phyloP scores from a whole-genome alignment of 306 rosid genomes.

The Lathyrus sativus region DNA sequence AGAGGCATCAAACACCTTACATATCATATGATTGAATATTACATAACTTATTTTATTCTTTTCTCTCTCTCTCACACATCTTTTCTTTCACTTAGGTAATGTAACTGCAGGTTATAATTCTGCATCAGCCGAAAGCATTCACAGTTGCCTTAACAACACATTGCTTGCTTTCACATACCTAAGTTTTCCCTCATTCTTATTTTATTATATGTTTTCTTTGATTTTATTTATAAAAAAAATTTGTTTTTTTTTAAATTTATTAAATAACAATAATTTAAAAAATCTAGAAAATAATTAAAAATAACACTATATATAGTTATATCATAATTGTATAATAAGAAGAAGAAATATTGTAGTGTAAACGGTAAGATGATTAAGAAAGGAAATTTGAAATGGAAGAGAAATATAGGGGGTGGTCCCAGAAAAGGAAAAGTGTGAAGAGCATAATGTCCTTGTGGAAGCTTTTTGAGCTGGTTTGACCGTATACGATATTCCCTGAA shows the following conservation, averaged over 20 bases:
- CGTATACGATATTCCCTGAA: conserved; percentile 61
- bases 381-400: conserved; percentile 18
- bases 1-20: conserved; percentile 53
- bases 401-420: conserved; percentile 42
- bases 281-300: too few species aligned
- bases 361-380: too few species aligned
- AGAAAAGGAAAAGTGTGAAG: conserved; percentile 33
- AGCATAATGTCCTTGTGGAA: conserved; percentile 54
- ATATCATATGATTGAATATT: conserved; percentile 52
- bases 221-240: too few species aligned
- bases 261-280: too few species aligned
- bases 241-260: too few species aligned
- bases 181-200: not conserved
- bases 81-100: conserved; percentile 23
- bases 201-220: too few species aligned
- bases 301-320: too few species aligned
- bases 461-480: conserved; percentile 85
- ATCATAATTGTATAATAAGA: too few species aligned
- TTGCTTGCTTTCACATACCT: conserved; percentile 10
- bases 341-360: too few species aligned
- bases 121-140: conserved; percentile 28
- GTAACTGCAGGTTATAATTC: conserved; percentile 35
- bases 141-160: conserved; percentile 16
- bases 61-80: not conserved
- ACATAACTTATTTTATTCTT: conserved; percentile 1